Evolutionary conservation across 2,329 filamentous ascomycete species (phyloP).

Genomic region (Phialocephala subalpina): DNA sequence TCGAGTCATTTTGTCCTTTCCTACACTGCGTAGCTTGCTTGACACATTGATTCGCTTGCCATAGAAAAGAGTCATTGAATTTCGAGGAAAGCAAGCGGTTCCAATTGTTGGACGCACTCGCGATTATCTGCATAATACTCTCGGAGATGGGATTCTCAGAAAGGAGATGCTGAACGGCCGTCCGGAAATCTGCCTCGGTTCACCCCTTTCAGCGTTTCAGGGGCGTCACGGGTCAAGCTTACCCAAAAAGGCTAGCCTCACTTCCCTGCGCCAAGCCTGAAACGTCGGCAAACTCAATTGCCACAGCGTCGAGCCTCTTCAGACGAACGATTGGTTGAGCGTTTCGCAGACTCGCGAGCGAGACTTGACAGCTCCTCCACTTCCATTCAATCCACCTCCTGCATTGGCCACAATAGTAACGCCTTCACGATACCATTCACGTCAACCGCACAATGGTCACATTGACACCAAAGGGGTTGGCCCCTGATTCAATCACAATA

Average conservation of each 20-base stretch:
- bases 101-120: not conserved
- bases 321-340: constrained; percentile 4
- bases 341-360: constrained; percentile 2
- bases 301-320: not conserved
- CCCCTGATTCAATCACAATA: constrained; percentile 7
- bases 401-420: constrained; percentile 12
- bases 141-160: not conserved
- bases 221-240: not conserved
- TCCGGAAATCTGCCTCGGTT: not conserved
- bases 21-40: no score
- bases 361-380: not conserved
- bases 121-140: not conserved
- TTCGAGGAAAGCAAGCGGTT: no score
- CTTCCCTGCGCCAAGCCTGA: not conserved
- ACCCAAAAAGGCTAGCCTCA: not conserved
- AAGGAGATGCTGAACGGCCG: no score
- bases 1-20: no score
- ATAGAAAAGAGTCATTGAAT: no score
- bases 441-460: not conserved
- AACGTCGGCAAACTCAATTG: constrained; percentile 2
- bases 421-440: constrained; percentile 13
- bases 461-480: constrained; percentile 9
- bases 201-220: constrained; percentile 1
- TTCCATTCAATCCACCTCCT: not conserved
- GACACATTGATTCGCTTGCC: no score